Evolutionary conservation across 805 yeast genomes (phyloP).

Genomic region (Torulaspora microellipsoides): DNA sequence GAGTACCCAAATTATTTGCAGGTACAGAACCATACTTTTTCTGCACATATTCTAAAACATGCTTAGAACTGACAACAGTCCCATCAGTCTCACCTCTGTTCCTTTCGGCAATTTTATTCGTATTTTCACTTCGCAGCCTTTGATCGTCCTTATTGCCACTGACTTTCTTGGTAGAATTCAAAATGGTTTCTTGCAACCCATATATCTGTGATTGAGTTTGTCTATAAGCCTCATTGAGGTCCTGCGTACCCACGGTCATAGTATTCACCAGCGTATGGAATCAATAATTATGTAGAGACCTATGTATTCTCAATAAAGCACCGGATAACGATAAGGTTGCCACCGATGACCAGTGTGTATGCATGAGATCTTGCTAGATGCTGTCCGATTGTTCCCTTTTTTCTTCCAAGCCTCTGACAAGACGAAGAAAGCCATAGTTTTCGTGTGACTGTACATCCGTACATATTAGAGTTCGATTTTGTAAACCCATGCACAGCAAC

Average conservation of each 20-base stretch:
- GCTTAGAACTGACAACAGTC: conserved; percentile 12
- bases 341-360: no score
- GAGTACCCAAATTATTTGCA: conserved; percentile 11
- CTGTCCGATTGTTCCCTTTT: not conserved
- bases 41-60: conserved; percentile 13
- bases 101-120: not conserved
- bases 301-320: no score
- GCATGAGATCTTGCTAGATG: no score
- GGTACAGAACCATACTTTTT: conserved; percentile 16
- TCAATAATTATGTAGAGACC: no score
- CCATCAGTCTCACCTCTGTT: not conserved
- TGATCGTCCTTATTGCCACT: not conserved
- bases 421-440: no score
- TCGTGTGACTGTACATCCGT: no score
- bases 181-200: conserved; percentile 32
- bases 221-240: conserved; percentile 24
- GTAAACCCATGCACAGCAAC: no score
- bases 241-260: conserved; percentile 6
- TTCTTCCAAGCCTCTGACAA: no score
- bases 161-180: conserved; percentile 24
- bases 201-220: conserved; percentile 33
- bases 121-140: not conserved
- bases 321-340: no score
- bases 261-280: not conserved
- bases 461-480: no score